Conservation (phyloP, 2,329 filamentous ascomycete species). For the Sporothrix pseudoabietina region DNA sequence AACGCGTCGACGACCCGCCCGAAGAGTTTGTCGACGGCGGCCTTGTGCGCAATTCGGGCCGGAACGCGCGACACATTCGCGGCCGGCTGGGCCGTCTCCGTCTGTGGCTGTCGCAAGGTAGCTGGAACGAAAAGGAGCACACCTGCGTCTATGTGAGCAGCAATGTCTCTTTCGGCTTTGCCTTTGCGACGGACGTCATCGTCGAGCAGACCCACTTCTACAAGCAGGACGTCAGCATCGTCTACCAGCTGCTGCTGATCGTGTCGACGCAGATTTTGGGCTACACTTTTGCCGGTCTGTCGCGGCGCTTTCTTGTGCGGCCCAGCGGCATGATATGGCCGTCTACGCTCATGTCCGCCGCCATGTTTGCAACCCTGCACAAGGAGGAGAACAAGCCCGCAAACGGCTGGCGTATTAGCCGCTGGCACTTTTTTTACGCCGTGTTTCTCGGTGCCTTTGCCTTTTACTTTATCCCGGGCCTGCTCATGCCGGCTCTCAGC, state of each 20-base stretch:
- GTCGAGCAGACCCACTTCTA: slow-evolving; percentile 90
- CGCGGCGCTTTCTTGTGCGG: slow-evolving; percentile 77
- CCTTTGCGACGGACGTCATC: slow-evolving; percentile 86
- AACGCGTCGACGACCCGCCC: slow-evolving; percentile 59
- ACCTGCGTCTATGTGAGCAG: slow-evolving; percentile 87
- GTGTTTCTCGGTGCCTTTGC: slow-evolving; percentile 71
- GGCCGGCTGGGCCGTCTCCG: slow-evolving; percentile 53
- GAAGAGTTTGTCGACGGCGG: slow-evolving; percentile 53
- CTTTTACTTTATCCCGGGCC: slow-evolving; percentile 84
- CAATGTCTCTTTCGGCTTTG: slow-evolving; percentile 87
- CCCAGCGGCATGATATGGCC: slow-evolving; percentile 93
- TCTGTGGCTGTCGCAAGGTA: slow-evolving; percentile 76
- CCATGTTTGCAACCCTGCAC: slow-evolving; percentile 86
- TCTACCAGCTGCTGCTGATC: slow-evolving; percentile 80
- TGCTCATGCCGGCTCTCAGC: slow-evolving; percentile 80
- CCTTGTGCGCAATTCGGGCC: slow-evolving; percentile 33
- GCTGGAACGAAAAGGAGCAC: slow-evolving; percentile 88
- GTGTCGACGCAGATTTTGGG: slow-evolving; percentile 85
- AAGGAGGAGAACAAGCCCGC: slow-evolving; percentile 80
- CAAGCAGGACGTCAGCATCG: slow-evolving; percentile 73
- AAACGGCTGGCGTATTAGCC: slow-evolving; percentile 78
- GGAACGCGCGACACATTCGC: slow-evolving; percentile 32
- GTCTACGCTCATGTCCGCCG: slow-evolving; percentile 81
- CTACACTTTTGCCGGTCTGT: slow-evolving; percentile 82
- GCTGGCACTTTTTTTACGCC: slow-evolving; percentile 81